phyloP scores from a whole-genome alignment of 148 eudicot species.

The Fagopyrum esculentum region DNA sequence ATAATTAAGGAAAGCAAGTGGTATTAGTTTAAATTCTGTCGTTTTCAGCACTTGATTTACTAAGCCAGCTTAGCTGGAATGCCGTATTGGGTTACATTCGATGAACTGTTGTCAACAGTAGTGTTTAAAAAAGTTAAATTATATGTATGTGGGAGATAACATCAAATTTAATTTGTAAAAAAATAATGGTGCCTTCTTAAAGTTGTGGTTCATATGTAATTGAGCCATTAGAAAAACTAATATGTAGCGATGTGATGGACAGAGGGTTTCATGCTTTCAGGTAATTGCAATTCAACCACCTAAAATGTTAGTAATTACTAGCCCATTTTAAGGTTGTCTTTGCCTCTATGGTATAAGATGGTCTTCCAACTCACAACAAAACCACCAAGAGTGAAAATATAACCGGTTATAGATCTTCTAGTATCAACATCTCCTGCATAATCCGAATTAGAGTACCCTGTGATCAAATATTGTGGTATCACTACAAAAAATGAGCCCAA shows the following conservation, averaged over 20 bases:
- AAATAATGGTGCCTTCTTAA: background rate
- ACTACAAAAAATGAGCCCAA: too few species aligned
- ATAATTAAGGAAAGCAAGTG: background rate
- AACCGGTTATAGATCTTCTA: too few species aligned
- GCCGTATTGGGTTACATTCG: background rate
- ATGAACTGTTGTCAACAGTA: slow-evolving; percentile 4
- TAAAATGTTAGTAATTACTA: background rate
- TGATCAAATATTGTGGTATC: too few species aligned
- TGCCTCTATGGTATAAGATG: too few species aligned
- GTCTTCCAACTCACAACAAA: too few species aligned
- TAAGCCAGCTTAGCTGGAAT: background rate
- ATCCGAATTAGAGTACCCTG: too few species aligned
- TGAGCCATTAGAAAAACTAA: background rate
- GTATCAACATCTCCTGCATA: too few species aligned
- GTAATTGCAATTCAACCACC: background rate
- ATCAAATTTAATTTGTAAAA: background rate
- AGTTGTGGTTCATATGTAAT: background rate
- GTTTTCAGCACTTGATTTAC: background rate
- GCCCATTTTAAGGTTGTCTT: background rate
- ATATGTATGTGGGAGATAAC: background rate
- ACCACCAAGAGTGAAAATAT: too few species aligned
- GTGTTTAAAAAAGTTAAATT: slow-evolving; percentile 2
- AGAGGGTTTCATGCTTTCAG: background rate
- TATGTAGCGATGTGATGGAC: background rate
- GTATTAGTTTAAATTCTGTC: background rate